Conservation (phyloP, 2,329 filamentous ascomycete genomes). For the Xylariaceae sp. region DNA sequence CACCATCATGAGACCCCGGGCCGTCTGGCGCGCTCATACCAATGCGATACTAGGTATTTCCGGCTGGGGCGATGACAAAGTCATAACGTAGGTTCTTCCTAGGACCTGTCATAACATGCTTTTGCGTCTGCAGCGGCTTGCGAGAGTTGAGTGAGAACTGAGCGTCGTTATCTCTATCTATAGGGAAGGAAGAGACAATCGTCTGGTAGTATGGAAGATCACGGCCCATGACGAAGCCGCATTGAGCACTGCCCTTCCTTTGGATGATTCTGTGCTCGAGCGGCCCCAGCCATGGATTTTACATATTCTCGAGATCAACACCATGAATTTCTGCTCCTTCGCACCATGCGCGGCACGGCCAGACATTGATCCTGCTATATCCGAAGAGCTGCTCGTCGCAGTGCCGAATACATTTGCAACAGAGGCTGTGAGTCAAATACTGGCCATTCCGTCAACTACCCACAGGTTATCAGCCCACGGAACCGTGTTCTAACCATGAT, state of each 20-base stretch:
- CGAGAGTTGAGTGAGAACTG: background rate
- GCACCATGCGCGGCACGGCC: slow-evolving; percentile 58
- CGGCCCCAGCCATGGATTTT: slow-evolving; percentile 81
- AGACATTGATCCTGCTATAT: slow-evolving; percentile 34
- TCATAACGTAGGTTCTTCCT: slow-evolving; percentile 76
- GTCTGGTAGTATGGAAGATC: slow-evolving; percentile 84
- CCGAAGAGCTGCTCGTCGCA: slow-evolving; percentile 67
- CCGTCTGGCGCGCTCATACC: slow-evolving; percentile 86
- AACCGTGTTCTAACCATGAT: slow-evolving; percentile 2
- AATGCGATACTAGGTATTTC: slow-evolving; percentile 76
- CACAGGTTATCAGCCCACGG: no score
- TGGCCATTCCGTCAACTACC: background rate
- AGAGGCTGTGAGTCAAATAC: slow-evolving; percentile 60
- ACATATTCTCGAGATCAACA: slow-evolving; percentile 83
- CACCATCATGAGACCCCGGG: slow-evolving; percentile 77
- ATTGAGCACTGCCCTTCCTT: slow-evolving; percentile 72
- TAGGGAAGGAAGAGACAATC: slow-evolving; percentile 90
- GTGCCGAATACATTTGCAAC: slow-evolving; percentile 80
- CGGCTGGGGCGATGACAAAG: slow-evolving; percentile 71
- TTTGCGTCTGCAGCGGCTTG: no score
- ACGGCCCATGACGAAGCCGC: slow-evolving; percentile 62
- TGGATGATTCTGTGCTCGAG: slow-evolving; percentile 61
- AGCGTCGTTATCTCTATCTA: slow-evolving; percentile 6
- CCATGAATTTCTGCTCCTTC: slow-evolving; percentile 94
- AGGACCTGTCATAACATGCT: background rate